A percentile compares a stretch with the other conserved stretches of the same genome.
Evolutionary conservation across 2,329 filamentous ascomycete genomes (phyloP).

Genomic region (Grosmannia clavigera): DNA sequence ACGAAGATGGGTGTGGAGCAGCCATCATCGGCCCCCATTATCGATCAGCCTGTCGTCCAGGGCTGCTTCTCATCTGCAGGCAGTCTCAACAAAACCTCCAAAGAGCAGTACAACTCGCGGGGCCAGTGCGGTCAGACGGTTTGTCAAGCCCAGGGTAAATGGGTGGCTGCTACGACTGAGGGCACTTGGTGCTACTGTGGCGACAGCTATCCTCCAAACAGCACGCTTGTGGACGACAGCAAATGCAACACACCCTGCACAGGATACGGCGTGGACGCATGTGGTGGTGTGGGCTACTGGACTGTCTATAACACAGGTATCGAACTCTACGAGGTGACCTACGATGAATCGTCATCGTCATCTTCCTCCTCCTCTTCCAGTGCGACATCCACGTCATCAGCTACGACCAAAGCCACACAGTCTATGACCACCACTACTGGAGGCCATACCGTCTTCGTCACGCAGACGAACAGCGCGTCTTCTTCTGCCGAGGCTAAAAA

Average conservation of each 20-base stretch:
- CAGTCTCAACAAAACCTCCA: slow-evolving; percentile 20
- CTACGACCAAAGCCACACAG: not conserved
- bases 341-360: slow-evolving; percentile 14
- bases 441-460: slow-evolving; percentile 14
- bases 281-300: slow-evolving; percentile 42
- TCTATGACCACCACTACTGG: slow-evolving; percentile 10
- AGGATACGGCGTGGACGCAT: slow-evolving; percentile 49
- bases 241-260: slow-evolving; percentile 56
- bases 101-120: slow-evolving; percentile 23
- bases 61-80: slow-evolving; percentile 38
- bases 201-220: slow-evolving; percentile 47
- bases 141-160: slow-evolving; percentile 30
- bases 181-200: slow-evolving; percentile 64
- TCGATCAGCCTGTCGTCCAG: slow-evolving; percentile 29
- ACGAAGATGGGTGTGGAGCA: slow-evolving; percentile 19
- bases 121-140: slow-evolving; percentile 27
- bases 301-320: slow-evolving; percentile 40
- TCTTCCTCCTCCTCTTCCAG: slow-evolving; percentile 11
- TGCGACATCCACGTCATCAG: slow-evolving; percentile 10
- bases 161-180: slow-evolving; percentile 51
- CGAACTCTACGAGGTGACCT: slow-evolving; percentile 25
- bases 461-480: slow-evolving; percentile 12
- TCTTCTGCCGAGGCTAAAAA: slow-evolving; percentile 9
- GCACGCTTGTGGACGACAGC: slow-evolving; percentile 38
- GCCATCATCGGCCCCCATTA: slow-evolving; percentile 24